Base-by-base conservation (phyloP, 495 filamentous ascomycete genomes). In the Letharia lupina region DNA sequence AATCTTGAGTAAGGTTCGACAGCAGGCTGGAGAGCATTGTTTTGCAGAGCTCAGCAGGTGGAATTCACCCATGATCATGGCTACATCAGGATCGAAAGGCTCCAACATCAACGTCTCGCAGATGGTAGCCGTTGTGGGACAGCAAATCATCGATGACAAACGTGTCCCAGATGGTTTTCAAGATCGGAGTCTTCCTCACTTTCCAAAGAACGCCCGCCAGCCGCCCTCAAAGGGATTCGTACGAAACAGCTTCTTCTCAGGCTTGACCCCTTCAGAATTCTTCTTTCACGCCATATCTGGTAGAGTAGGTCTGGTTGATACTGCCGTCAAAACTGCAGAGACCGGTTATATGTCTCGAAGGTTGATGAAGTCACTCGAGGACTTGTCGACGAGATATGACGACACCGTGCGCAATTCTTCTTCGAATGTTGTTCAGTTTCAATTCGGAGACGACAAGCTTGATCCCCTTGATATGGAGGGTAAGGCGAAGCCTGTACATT, bases 261-360 rank as follows among this genome's bases (percentile, higher is more conserved):
- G 95, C n/a, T 78, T 98, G 5, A 79, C 83, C 13, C 92, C 95
- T 4, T 89, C 87, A 0, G 94, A 98, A 73, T 97, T 98, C 77
- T 84, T 97, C 67, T 98, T 98, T 80, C 94, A 98, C 82, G 94
- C 94, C 67, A 96, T 98, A 79, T 94, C 91, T 52, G 94, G 94
- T 73, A 89, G 94, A 86, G 94, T 96, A 85, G 94, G 94, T 84
- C 80, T 98, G 68, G 93, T 98, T 70, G 94, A 98, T 85, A 98
- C 94, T n/a, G 94, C 94, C 42, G 94, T 98, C 77, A 98, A 98
- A 80, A 98, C 94, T 20, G 94, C 94, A 39, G 94, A 98, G 76
- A 98, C 94, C 8, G 94, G 94, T 63, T 98, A 98, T 78, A 98
- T 98, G 95, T 97, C 93, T 66, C 86, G 94, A 78, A 88, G 94